phyloP scores from a whole-genome alignment of 345 rosid genomes.

The Geranium brycei region DNA sequence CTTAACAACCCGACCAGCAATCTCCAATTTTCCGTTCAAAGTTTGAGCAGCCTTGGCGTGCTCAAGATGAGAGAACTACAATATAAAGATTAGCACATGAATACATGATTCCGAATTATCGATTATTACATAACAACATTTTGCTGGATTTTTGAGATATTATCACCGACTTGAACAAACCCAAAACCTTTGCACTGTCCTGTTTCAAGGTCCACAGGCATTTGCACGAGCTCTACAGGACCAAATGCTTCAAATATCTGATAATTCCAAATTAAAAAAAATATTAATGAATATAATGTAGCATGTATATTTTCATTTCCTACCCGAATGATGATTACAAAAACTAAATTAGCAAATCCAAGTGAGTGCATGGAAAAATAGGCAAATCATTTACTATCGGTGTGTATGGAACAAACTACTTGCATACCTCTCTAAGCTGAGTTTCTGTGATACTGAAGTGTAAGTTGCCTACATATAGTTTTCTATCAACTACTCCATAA shows the following conservation, averaged over 20 bases:
- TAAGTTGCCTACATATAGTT: constrained; percentile 81
- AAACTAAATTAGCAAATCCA: not conserved
- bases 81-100: not conserved
- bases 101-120: not conserved
- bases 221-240: constrained; percentile 84
- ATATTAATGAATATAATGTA: too few species aligned
- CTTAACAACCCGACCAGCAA: constrained; percentile 81
- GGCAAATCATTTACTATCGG: not conserved
- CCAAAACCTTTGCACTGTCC: constrained; percentile 97
- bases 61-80: constrained; percentile 83
- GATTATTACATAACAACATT: not conserved
- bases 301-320: too few species aligned
- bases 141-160: not conserved
- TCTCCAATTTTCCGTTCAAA: constrained; percentile 84
- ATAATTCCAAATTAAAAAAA: too few species aligned
- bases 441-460: constrained; percentile 87
- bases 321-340: not conserved
- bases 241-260: constrained; percentile 95
- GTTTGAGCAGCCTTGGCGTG: constrained; percentile 81
- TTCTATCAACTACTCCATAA: constrained; percentile 70
- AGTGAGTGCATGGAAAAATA: not conserved
- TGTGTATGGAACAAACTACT: not conserved
- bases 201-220: constrained; percentile 81
- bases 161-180: constrained; percentile 70
- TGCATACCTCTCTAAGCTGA: constrained; percentile 76